phyloP scores from a whole-genome alignment of 2,329 filamentous ascomycete species.

The Ascocoryne sarcoides region DNA sequence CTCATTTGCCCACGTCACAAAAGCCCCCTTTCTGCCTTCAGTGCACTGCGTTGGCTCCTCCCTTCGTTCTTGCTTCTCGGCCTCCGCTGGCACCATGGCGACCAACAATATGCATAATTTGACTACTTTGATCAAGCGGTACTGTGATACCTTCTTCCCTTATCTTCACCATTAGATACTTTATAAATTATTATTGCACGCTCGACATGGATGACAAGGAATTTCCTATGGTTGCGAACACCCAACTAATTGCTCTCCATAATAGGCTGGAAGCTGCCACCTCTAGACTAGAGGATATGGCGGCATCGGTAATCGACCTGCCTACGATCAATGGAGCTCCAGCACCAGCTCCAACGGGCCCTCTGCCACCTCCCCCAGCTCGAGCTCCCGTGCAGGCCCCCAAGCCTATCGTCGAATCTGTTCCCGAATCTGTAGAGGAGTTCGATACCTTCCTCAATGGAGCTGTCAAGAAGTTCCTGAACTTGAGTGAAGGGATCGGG shows the following conservation, averaged over 20 bases:
- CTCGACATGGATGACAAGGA: conserved; percentile 21
- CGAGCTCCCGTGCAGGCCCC: conserved; percentile 37
- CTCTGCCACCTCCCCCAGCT: conserved; percentile 29
- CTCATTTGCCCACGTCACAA: conserved; percentile 1
- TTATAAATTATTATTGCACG: conserved; percentile 4
- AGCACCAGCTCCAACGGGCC: conserved; percentile 31
- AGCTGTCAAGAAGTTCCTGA: conserved; percentile 69
- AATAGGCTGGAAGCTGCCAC: conserved; percentile 92
- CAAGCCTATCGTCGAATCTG: conserved; percentile 37
- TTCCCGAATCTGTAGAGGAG: conserved; percentile 75
- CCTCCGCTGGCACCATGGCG: conserved; percentile 45
- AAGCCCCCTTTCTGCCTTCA: background rate
- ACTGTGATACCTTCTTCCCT: conserved; percentile 31
- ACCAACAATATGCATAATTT: conserved; percentile 89
- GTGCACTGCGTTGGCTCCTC: background rate
- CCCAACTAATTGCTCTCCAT: conserved; percentile 28
- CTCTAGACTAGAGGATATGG: conserved; percentile 91
- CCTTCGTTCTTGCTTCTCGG: background rate
- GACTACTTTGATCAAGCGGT: conserved; percentile 97
- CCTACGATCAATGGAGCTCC: conserved; percentile 38
- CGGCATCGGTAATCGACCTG: conserved; percentile 60
- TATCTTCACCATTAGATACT: conserved; percentile 6
- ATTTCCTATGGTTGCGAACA: conserved; percentile 16
- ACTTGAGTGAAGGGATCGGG: conserved; percentile 69
- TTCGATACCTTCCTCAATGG: conserved; percentile 72